Percentiles rank a stretch among this genome's conserved stretches.
Conservation (phyloP, 345 rosid species). For the Moringa oleifera region DNA sequence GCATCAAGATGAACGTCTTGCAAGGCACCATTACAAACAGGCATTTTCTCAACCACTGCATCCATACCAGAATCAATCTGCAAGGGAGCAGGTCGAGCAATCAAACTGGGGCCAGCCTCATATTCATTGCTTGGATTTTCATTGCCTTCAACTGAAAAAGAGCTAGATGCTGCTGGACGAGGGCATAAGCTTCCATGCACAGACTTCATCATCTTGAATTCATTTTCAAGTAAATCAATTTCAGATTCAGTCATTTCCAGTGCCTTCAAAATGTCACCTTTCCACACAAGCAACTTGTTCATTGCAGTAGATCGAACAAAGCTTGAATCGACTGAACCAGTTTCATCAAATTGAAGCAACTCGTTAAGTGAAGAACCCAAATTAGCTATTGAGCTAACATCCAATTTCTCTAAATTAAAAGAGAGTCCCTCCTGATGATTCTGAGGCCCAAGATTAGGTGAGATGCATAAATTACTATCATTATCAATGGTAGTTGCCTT, state of each 20-base stretch:
- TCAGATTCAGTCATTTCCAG: slow-evolving; percentile 77
- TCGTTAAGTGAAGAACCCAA: slow-evolving; percentile 56
- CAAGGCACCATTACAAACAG: slow-evolving; percentile 30
- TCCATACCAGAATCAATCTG: slow-evolving; percentile 34
- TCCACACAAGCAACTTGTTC: slow-evolving; percentile 61
- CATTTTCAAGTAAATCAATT: slow-evolving; percentile 84
- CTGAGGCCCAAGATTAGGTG: slow-evolving; percentile 58
- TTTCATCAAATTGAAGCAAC: slow-evolving; percentile 62
- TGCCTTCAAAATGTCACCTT: slow-evolving; percentile 56
- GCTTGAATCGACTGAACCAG: slow-evolving; percentile 47
- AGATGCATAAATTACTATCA: slow-evolving; percentile 56
- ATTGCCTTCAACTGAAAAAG: slow-evolving; percentile 21
- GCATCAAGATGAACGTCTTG: slow-evolving; percentile 31
- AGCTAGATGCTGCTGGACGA: slow-evolving; percentile 29
- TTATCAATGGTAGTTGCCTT: slow-evolving; percentile 43
- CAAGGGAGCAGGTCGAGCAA: slow-evolving; percentile 39
- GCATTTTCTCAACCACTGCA: slow-evolving; percentile 24
- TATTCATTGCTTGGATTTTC: slow-evolving; percentile 26
- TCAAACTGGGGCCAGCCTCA: slow-evolving; percentile 22
- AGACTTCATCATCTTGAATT: slow-evolving; percentile 47
- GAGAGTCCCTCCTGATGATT: slow-evolving; percentile 42
- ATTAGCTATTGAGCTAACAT: slow-evolving; percentile 41
- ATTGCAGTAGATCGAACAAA: slow-evolving; percentile 47
- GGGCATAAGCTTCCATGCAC: slow-evolving; percentile 29
- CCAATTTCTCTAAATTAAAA: slow-evolving; percentile 69